A percentile compares a stretch with the other conserved stretches of the same genome.
phyloP scores from a whole-genome alignment of 2,329 filamentous ascomycete species.

The Aspergillus jensenii region DNA sequence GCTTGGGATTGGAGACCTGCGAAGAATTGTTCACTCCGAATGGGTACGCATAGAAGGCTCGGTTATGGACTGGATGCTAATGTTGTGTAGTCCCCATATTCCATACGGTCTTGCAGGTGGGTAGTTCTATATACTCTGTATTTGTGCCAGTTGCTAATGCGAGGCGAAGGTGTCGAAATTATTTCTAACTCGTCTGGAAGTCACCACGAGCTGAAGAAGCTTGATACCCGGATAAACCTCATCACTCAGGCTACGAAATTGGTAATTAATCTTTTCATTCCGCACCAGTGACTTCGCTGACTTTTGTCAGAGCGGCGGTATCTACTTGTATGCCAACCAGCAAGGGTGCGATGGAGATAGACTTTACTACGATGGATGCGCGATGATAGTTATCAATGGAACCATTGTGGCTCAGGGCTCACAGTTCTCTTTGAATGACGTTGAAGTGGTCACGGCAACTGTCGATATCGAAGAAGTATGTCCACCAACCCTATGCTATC shows the following conservation, averaged over 20 bases:
- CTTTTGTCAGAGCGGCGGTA: constrained; percentile 41
- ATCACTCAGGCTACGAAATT: constrained; percentile 63
- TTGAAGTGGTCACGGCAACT: constrained; percentile 66
- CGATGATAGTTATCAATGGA: constrained; percentile 64
- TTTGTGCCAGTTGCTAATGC: constrained; percentile 32
- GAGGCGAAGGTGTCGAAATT: constrained; percentile 64
- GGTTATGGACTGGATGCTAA: constrained; percentile 11
- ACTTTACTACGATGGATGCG: constrained; percentile 63
- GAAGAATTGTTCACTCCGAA: constrained; percentile 66
- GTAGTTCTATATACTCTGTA: constrained; percentile 50
- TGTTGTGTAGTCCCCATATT: constrained; percentile 50
- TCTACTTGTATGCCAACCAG: constrained; percentile 63
- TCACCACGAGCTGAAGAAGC: constrained; percentile 68
- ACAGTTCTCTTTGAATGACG: constrained; percentile 65
- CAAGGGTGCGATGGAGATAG: constrained; percentile 60
- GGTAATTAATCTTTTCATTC: constrained; percentile 10
- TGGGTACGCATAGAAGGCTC: constrained; percentile 20
- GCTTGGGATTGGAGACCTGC: constrained; percentile 65
- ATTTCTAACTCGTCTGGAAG: constrained; percentile 69
- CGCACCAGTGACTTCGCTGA: constrained; percentile 3
- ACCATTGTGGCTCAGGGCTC: constrained; percentile 64
- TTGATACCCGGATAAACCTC: constrained; percentile 62
- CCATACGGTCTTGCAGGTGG: constrained; percentile 55
- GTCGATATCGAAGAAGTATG: constrained; percentile 72
- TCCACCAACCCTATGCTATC: constrained; percentile 14